Evolutionary conservation across 352 stramenopile genomes (phyloP), one percentile per base, ranked within the genome.

Genomic region (Pythium monospermum): DNA sequence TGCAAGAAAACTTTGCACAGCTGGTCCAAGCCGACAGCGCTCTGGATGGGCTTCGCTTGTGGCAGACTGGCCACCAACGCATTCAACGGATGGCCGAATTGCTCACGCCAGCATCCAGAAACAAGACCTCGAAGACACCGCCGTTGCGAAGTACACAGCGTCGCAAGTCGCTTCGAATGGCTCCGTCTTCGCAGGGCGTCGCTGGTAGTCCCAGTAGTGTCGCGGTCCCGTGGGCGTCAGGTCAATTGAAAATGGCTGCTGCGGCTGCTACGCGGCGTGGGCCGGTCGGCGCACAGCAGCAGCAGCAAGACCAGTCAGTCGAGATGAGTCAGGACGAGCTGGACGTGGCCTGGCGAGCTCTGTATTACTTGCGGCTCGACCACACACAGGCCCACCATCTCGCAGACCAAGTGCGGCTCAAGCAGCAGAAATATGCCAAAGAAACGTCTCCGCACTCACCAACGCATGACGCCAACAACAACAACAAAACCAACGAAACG

Each of bases 321-420:
- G 46, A 65, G 7, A 47, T 74, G 47, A 50, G n/a, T 13, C 13
- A 53, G 4, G 57, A 69, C 2, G 59, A 61, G 8, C 49, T 76
- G 2, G 55, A 53, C 8, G 46, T 76, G 16, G 59, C 61, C 19
- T 79, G 69, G 69, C 60, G 58, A 10, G 42, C 64, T 47, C 64
- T 61, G 18, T 69, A 72, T 33, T 69, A 67, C 25, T 35, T 73
- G 13, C 69, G 74, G 40, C 40, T 69, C 23, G 66, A 74, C 37
- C 53, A 76, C 57, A 21, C 51, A 8, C 59, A 56, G 28, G 66
- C 69, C 13, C 52, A 64, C 27, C 66, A 72, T 12, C 53, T 76
- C 21, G 60, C 61, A 2, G 69, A 76, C 30, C 38, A 67, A 38
- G 67, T 71, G 12, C 59, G 64, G 6, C 4, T 36, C 33, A 67